phyloP scores from a whole-genome alignment of 768 basidiomycete genomes.

The Mycena amicta region DNA sequence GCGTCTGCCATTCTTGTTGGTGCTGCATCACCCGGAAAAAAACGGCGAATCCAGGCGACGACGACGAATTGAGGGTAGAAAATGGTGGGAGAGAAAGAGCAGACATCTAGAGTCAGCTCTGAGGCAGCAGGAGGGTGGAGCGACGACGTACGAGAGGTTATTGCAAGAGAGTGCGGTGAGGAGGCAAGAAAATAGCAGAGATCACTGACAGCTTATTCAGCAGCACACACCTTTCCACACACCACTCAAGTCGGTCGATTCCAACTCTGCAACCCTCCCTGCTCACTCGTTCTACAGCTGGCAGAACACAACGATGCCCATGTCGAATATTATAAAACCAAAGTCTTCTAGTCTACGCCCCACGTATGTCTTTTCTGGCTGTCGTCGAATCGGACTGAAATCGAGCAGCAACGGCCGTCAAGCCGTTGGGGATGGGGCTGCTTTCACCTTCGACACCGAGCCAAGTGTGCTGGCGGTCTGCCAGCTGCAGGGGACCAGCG shows the following conservation, averaged over 20 bases:
- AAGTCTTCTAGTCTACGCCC: conserved; percentile 92
- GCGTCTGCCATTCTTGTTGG: conserved; percentile 76
- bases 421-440: conserved; percentile 97
- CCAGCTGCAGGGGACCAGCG: conserved; percentile 77
- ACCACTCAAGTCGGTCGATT: too few relatives aligned
- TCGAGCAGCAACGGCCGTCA: conserved; percentile 85
- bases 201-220: too few relatives aligned
- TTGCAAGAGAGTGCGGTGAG: neutral
- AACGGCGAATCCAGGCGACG: neutral
- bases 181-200: neutral
- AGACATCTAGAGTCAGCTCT: neutral
- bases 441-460: conserved; percentile 71
- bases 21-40: conserved; percentile 43
- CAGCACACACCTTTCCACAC: conserved; percentile 14
- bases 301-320: conserved; percentile 80
- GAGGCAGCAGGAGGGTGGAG: neutral
- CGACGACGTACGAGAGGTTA: neutral
- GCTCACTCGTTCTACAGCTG: conserved; percentile 44
- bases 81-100: neutral
- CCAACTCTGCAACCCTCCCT: too few relatives aligned
- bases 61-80: neutral
- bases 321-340: conserved; percentile 72
- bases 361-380: conserved; percentile 58
- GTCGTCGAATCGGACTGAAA: conserved; percentile 21
- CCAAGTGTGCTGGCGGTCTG: conserved; percentile 85